These are phyloP conservation scores for Verticillium albo-atrum DNA, from an alignment of 2,329 filamentous ascomycete genomes.

Conservation along the genomic window DNA sequence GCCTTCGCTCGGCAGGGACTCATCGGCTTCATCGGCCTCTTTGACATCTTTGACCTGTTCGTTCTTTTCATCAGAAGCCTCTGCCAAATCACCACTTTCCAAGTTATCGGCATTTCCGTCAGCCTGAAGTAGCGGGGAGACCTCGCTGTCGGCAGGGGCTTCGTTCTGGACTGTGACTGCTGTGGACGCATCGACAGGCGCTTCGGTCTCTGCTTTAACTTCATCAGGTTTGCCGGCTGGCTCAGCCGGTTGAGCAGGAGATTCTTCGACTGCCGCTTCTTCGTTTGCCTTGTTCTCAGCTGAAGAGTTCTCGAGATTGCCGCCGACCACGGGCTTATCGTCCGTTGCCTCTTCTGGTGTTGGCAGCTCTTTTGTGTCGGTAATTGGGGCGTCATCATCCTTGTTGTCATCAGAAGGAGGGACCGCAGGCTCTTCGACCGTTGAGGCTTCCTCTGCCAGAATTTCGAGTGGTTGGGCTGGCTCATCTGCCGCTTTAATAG, in stretches of 20 bases:
- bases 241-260: neutral
- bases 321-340: neutral
- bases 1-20: neutral
- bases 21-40: neutral
- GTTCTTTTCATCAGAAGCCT: neutral
- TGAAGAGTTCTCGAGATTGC: neutral
- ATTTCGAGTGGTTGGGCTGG: too few species aligned
- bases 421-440: neutral
- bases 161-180: neutral
- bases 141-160: neutral
- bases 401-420: neutral
- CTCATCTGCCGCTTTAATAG: too few species aligned
- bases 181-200: neutral
- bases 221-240: neutral
- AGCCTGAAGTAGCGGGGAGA: neutral
- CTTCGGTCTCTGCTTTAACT: neutral
- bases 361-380: neutral
- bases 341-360: neutral
- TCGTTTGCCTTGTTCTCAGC: neutral
- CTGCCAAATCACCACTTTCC: too few species aligned
- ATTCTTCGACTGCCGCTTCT: neutral
- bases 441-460: too few species aligned
- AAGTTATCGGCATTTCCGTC: neutral
- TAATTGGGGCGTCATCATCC: neutral
- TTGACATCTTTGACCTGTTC: neutral